A percentile compares a stretch with the other conserved stretches of the same genome.
phyloP scores from a whole-genome alignment of 2,329 filamentous ascomycete species.

The Raffaelea albimanens region DNA sequence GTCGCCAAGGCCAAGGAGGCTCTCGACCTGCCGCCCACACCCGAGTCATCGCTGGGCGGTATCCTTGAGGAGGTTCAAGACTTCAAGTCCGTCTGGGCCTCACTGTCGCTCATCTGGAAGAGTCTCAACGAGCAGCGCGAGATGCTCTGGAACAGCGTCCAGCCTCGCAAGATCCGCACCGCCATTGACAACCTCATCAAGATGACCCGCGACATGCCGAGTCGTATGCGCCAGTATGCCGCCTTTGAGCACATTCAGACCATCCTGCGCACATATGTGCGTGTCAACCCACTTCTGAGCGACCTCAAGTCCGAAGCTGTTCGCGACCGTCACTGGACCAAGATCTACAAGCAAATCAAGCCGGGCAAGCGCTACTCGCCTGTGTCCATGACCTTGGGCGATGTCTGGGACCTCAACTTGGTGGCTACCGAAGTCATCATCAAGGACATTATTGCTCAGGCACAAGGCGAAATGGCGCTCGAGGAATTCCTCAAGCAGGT shows the following conservation, averaged over 20 bases:
- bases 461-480: conserved; percentile 94
- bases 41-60: conserved; percentile 71
- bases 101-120: conserved; percentile 90
- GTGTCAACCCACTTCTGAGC: conserved; percentile 77
- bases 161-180: conserved; percentile 83
- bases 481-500: conserved; percentile 97
- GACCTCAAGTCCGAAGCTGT: conserved; percentile 97
- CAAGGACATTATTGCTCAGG: conserved; percentile 87
- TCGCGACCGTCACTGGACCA: conserved; percentile 91
- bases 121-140: conserved; percentile 91
- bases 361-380: conserved; percentile 91
- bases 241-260: conserved; percentile 98
- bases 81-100: conserved; percentile 98
- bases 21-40: conserved; percentile 72
- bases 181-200: conserved; percentile 88
- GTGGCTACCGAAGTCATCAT: conserved; percentile 80
- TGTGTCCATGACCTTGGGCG: conserved; percentile 90
- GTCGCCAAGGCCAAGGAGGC: conserved; percentile 96
- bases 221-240: conserved; percentile 96
- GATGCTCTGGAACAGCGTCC: conserved; percentile 87
- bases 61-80: conserved; percentile 95
- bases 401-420: conserved; percentile 96
- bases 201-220: conserved; percentile 99
- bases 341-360: conserved; percentile 93
- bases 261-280: conserved; percentile 77